Evolutionary conservation across 345 rosid species (phyloP).

Genomic region (Punica granatum): DNA sequence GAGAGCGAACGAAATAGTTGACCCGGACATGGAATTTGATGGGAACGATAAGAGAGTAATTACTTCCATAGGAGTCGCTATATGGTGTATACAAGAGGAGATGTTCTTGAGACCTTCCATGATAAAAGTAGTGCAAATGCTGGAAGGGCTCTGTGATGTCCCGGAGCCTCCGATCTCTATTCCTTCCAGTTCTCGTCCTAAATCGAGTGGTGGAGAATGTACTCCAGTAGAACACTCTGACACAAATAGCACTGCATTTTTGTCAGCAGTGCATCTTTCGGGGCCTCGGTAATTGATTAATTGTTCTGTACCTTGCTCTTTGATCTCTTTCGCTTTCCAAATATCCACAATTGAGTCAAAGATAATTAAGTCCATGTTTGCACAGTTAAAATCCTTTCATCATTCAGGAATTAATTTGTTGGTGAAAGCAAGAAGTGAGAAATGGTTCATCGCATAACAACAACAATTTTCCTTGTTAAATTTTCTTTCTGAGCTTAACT

Average conservation of each 20-base stretch:
- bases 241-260: constrained; percentile 13
- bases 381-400: too few species aligned
- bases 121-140: constrained; percentile 47
- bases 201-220: constrained; percentile 22
- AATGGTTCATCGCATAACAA: too few species aligned
- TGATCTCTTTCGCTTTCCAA: too few species aligned
- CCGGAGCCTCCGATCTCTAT: constrained; percentile 24
- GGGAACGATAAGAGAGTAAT: constrained; percentile 18
- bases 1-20: constrained; percentile 27
- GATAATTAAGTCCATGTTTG: too few species aligned
- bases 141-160: constrained; percentile 31
- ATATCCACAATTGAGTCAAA: too few species aligned
- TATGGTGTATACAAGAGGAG: constrained; percentile 47
- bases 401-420: too few species aligned
- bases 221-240: constrained; percentile 15
- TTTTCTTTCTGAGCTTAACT: too few species aligned
- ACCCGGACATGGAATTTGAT: constrained; percentile 20
- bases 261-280: constrained; percentile 28
- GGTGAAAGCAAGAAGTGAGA: too few species aligned
- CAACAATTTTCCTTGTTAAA: too few species aligned
- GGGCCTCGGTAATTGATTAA: constrained; percentile 33
- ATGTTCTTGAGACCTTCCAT: constrained; percentile 40
- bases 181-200: constrained; percentile 8
- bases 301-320: too few species aligned
- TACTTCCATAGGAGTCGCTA: constrained; percentile 31